A percentile compares a stretch with the other conserved stretches of the same genome.
phyloP scores from a whole-genome alignment of 2,329 filamentous ascomycete genomes.

The Fusarium humuli region DNA sequence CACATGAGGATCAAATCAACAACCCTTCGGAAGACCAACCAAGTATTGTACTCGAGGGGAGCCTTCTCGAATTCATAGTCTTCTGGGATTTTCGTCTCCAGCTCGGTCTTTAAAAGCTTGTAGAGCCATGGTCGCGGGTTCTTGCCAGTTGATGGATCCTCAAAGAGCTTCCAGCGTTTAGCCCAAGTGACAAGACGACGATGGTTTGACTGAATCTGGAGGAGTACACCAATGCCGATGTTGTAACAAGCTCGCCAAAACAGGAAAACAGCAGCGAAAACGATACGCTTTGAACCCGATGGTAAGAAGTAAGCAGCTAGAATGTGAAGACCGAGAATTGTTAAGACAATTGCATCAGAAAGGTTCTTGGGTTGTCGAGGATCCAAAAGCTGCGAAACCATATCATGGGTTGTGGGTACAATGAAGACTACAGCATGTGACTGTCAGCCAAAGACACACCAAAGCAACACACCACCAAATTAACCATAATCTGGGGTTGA shows the following conservation, averaged over 20 bases:
- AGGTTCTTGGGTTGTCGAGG: conserved; percentile 95
- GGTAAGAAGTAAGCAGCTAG: conserved; percentile 80
- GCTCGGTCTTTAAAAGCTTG: conserved; percentile 84
- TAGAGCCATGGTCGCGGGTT: conserved; percentile 88
- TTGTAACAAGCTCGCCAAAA: conserved; percentile 97
- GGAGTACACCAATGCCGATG: conserved; percentile 88
- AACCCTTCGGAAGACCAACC: conserved; percentile 93
- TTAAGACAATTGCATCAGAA: conserved; percentile 83
- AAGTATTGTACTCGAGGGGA: conserved; percentile 98
- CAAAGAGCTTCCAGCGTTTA: conserved; percentile 85
- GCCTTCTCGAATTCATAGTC: conserved; percentile 95
- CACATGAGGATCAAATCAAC: conserved; percentile 99
- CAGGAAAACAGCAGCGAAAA: conserved; percentile 86
- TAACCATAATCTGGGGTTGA: conserved; percentile 36
- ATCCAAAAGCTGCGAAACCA: conserved; percentile 97
- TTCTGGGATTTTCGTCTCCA: conserved; percentile 92
- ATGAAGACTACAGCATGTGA: conserved; percentile 78
- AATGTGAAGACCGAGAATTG: conserved; percentile 81
- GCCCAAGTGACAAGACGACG: conserved; percentile 89
- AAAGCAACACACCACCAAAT: conserved; percentile 18
- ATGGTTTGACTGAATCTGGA: conserved; percentile 91
- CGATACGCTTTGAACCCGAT: conserved; percentile 73
- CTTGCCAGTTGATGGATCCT: conserved; percentile 80
- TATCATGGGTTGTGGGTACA: conserved; percentile 96
- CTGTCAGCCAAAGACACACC: conserved; percentile 37